Base-by-base conservation (phyloP, 306 rosid species). In the Vigna trinervia region DNA sequence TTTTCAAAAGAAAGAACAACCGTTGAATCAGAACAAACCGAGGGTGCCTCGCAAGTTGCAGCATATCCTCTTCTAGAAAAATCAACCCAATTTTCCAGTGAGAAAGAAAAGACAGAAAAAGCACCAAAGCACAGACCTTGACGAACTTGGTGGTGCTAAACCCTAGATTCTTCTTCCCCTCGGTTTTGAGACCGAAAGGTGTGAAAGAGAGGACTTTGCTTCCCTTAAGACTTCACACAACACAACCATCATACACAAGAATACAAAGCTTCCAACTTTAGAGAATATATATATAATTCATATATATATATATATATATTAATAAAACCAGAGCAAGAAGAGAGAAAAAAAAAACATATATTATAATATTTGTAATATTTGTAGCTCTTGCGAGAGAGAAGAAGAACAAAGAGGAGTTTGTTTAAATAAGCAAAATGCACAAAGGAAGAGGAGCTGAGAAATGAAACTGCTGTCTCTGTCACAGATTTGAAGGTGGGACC, bases 161-260 rank as follows among this genome's bases (percentile, higher is more conserved):
- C 96, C 97, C 98, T 92, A 96, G 94, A 91, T 89, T 96, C 88
- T 84, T 79, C 81, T 83, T 79, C 78, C 78, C 90, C 88, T 85
- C 83, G 80, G 73, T 65, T 88, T 78, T 70, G 89, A 87, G 86
- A 86, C 82, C 84, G 93, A 73, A 80, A 84, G 91, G 93, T 87
- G 96, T 81, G 92, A 92, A 88, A 83, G 88, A 78, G 76, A 85
- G 60, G 89, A 88, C 89, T 88, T 80, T 81, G 85, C 79, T 88
- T 83, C n/a, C 81, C 89, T 87, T 82, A 90, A 89, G 88, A 84
- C 88, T 85, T 88, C 93, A 88, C 90, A 79, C 87, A 69, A 66
- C 83, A 81, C 87, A 69, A 70, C 84, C 85, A 83, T 77, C 81
- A 79, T 19, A 63, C 79, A 82, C 41, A 77, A 85, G 88, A 83